phyloP scores from a whole-genome alignment of 768 basidiomycete species.

The Mycena rebaudengoi region DNA sequence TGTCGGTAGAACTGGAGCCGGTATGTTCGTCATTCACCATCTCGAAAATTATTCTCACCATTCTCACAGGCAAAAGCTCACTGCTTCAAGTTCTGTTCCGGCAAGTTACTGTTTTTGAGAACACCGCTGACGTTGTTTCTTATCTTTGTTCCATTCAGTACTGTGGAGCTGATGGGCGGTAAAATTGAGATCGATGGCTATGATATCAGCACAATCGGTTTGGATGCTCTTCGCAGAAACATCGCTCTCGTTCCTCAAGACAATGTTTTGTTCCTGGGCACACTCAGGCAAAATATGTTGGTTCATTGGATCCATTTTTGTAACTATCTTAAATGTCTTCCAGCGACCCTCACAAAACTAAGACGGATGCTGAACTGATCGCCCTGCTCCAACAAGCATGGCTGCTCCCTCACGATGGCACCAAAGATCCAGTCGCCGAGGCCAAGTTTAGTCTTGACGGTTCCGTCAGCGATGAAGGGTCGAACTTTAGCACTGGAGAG shows the following conservation, averaged over 20 bases:
- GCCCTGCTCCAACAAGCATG: constrained; percentile 66
- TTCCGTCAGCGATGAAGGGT: constrained; percentile 67
- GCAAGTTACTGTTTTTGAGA: constrained; percentile 35
- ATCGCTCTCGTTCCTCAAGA: constrained; percentile 78
- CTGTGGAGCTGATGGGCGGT: constrained; percentile 67
- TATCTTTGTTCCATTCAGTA: constrained; percentile 41
- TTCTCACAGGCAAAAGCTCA: constrained; percentile 57
- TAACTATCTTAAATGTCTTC: neutral
- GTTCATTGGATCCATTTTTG: constrained; percentile 16
- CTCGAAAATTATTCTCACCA: constrained; percentile 16
- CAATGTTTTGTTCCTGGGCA: constrained; percentile 58
- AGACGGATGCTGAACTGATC: constrained; percentile 70
- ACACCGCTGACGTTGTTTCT: neutral
- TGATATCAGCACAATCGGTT: constrained; percentile 61
- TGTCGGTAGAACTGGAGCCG: constrained; percentile 54
- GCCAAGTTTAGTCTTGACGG: constrained; percentile 74
- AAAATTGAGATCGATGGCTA: constrained; percentile 64
- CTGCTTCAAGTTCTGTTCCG: constrained; percentile 66
- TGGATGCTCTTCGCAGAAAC: constrained; percentile 59
- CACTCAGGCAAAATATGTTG: constrained; percentile 55
- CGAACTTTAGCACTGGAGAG: constrained; percentile 72
- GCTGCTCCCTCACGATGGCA: constrained; percentile 60
- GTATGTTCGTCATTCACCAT: neutral
- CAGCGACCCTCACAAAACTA: constrained; percentile 61
- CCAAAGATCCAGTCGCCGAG: constrained; percentile 53